Conservation (phyloP, 495 filamentous ascomycete genomes). For the Beverwykella pulmonaria region DNA sequence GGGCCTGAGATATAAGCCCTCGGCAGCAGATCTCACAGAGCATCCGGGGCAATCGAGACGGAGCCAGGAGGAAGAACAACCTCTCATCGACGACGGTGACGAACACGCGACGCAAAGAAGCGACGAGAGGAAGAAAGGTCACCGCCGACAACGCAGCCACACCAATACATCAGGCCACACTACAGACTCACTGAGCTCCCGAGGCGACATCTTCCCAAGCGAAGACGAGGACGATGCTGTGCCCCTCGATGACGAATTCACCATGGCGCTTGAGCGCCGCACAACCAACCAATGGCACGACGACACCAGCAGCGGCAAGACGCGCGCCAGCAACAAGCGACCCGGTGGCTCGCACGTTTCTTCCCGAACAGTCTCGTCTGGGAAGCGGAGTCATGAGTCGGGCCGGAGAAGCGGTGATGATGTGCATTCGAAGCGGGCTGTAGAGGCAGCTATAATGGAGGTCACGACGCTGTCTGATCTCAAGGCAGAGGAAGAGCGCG, state of each 20-base stretch:
- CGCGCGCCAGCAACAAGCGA: conserved; percentile 46
- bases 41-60: conserved; percentile 64
- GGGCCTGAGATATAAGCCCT: conserved; percentile 81
- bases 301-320: conserved; percentile 71
- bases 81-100: conserved; percentile 67
- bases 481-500: conserved; percentile 72
- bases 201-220: conserved; percentile 91
- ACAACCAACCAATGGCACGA: conserved; percentile 58
- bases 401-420: conserved; percentile 34
- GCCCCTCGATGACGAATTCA: conserved; percentile 90
- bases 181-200: conserved; percentile 85
- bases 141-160: conserved; percentile 70
- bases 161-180: conserved; percentile 83
- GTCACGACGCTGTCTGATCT: conserved; percentile 70
- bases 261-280: conserved; percentile 71
- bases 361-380: conserved; percentile 39
- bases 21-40: conserved; percentile 87
- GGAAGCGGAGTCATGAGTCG: conserved; percentile 44
- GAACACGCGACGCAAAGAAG: conserved; percentile 48
- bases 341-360: conserved; percentile 45
- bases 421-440: conserved; percentile 23
- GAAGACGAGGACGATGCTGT: conserved; percentile 90
- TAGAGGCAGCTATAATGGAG: conserved; percentile 39
- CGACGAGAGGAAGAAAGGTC: conserved; percentile 40
- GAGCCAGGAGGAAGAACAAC: conserved; percentile 63